A percentile compares a stretch with the other conserved stretches of the same genome.
Evolutionary conservation across 768 basidiomycete genomes (phyloP).

Genomic region (Xanthoconium purpureum): DNA sequence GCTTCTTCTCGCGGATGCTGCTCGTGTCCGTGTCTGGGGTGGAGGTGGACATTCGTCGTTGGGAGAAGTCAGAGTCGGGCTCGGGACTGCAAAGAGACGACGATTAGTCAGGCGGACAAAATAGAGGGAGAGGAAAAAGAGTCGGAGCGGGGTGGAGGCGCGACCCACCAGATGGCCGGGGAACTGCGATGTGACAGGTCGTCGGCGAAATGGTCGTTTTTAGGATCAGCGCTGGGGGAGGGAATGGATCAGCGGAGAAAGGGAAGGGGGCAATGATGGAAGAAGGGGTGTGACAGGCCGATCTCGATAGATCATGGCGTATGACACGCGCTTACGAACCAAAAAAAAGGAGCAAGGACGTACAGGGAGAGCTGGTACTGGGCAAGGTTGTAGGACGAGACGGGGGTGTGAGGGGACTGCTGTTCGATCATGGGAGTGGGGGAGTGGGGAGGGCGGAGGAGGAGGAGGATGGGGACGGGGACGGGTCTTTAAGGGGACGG

Average conservation of each 20-base stretch:
- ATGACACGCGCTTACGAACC: conserved; percentile 26
- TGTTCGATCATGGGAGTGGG: conserved; percentile 54
- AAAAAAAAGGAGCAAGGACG: conserved; percentile 28
- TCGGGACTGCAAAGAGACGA: conserved; percentile 35
- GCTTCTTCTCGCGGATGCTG: conserved; percentile 58
- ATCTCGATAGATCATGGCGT: conserved; percentile 33
- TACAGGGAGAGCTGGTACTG: conserved; percentile 63
- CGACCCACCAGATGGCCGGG: conserved; percentile 45
- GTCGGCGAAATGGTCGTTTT: conserved; percentile 41
- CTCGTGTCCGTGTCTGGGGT: conserved; percentile 61
- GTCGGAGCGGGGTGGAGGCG: conserved; percentile 14
- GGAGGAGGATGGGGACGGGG: conserved; percentile 1
- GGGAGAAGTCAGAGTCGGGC: conserved; percentile 50
- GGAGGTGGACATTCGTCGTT: conserved; percentile 76
- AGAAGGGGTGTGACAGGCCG: conserved; percentile 22
- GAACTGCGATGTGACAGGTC: conserved; percentile 48
- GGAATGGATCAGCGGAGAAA: conserved; percentile 11
- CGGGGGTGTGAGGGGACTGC: conserved; percentile 37
- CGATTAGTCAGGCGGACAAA: conserved; percentile 9
- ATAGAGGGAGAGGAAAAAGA: conserved; percentile 9
- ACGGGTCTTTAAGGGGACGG: conserved; percentile 20
- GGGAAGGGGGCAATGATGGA: conserved; percentile 4
- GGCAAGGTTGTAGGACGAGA: conserved; percentile 59
- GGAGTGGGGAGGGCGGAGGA: conserved; percentile 1
- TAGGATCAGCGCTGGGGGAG: conserved; percentile 37